Evolutionary conservation across 331 rosid genomes (phyloP), one percentile per base, ranked within the genome.

Genomic region (Malus hybrid): DNA sequence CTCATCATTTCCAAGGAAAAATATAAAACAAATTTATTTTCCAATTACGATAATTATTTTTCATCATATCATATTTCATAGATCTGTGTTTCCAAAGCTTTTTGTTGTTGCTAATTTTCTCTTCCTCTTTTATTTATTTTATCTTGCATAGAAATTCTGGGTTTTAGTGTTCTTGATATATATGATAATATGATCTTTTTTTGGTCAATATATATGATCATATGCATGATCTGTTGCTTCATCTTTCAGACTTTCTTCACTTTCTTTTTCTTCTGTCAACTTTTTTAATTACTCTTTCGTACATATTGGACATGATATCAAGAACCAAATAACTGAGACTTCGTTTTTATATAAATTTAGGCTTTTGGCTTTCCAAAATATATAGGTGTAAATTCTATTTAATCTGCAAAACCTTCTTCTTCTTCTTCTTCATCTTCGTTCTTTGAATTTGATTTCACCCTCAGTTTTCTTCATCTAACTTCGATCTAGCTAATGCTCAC

Each of bases 231-330:
- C 28, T 11, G 46, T 79, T 78, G 46, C 76, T 78, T 70, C 65
- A 70, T 29, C 42, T 79, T 65, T 67, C 76, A 10, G 55, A 59
- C 57, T 73, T 69, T 66, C 50, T 44, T 71, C 50, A 27, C 60
- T 74, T 83, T 72, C 18, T 12, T 34, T 60, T 62, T 28, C 31
- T 20, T 59, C 29, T 20, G 64, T 59, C 10, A 55, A 18, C 60
- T 55, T 55, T 55, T 55, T 55, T 20, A 55, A 55, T 55, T 55
- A 19, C 60, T 7, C 60, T 55, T 55, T 55, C 22, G 4, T 19
- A 55, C 4, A 55, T 19, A 55, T 55, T 55, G 61, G 10, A 55
- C 61, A 55, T 19, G 61, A 55, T 55, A 19, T 55, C 22, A 18
- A 55, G 48, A 42, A 42, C 14, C 14, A 42, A 42, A 42, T 42